Evolutionary conservation across 2,329 filamentous ascomycete species (phyloP).

Genomic region (Leptosphaerulina australis): DNA sequence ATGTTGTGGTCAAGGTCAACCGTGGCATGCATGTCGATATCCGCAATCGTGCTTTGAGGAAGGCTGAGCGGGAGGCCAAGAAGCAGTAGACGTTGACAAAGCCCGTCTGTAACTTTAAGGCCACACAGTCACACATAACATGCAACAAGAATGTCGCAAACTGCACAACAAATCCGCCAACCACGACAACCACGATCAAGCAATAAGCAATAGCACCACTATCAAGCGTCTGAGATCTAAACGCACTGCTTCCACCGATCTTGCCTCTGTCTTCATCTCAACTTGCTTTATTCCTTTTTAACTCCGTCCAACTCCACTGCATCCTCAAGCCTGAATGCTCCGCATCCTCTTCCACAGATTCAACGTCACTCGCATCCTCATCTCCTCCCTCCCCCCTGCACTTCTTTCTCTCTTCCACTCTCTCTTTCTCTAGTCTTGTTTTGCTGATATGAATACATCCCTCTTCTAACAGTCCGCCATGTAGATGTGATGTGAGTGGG

Average conservation of each 20-base stretch:
- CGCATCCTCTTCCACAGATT: slow-evolving; percentile 15
- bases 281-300: slow-evolving; percentile 4
- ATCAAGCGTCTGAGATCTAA: neutral
- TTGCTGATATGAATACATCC: slow-evolving; percentile 22
- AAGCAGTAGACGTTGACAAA: slow-evolving; percentile 52
- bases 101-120: neutral
- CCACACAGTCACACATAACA: neutral
- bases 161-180: neutral
- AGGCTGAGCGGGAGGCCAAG: slow-evolving; percentile 82
- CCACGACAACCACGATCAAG: neutral
- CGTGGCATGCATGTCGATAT: slow-evolving; percentile 80
- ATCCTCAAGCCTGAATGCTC: slow-evolving; percentile 22
- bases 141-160: neutral
- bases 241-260: slow-evolving; percentile 7
- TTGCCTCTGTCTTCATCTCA: neutral
- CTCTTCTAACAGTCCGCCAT: slow-evolving; percentile 26
- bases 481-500: slow-evolving; percentile 19
- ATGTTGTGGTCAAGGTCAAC: slow-evolving; percentile 65
- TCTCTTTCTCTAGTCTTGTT: slow-evolving; percentile 6
- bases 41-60: slow-evolving; percentile 78
- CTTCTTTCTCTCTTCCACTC: neutral
- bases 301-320: slow-evolving; percentile 24
- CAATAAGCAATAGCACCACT: slow-evolving; percentile 3
- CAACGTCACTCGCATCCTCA: slow-evolving; percentile 14
- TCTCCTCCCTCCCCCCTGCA: neutral